Conservation (phyloP, 768 basidiomycete species). For the Solioccasus polychromus region DNA sequence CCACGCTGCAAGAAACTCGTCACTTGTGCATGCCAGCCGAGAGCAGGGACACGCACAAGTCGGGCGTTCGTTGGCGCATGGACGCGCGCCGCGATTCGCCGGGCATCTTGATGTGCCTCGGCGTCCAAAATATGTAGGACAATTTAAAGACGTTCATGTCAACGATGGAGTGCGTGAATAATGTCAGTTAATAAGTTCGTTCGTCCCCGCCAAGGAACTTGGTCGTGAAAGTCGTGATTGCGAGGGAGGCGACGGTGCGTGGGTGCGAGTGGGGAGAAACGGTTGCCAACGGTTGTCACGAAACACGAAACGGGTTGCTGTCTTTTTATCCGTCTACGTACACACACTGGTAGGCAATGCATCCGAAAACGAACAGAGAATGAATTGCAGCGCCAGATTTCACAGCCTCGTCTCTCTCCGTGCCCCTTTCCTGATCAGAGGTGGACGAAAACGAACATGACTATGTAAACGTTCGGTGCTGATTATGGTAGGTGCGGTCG, state of each 20-base stretch:
- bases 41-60: conserved; percentile 31
- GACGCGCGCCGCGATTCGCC: conserved; percentile 31
- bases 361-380: conserved; percentile 16
- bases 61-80: conserved; percentile 24
- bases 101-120: conserved; percentile 50
- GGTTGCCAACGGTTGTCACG: neutral
- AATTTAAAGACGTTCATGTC: conserved; percentile 46
- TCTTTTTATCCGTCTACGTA: conserved; percentile 7
- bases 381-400: neutral
- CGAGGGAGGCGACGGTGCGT: too few relatives aligned
- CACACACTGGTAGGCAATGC: conserved; percentile 9
- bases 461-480: too few relatives aligned
- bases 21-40: too few relatives aligned
- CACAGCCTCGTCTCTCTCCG: conserved; percentile 11
- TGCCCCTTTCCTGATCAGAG: neutral
- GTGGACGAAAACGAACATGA: neutral
- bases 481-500: neutral
- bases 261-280: too few relatives aligned
- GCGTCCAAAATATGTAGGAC: conserved; percentile 53
- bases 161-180: too few relatives aligned
- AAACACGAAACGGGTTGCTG: conserved; percentile 5
- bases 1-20: too few relatives aligned
- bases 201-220: too few relatives aligned
- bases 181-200: too few relatives aligned
- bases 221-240: too few relatives aligned